A percentile compares a stretch with the other conserved stretches of the same genome.
These are phyloP conservation scores for Darksidea phi DNA, from an alignment of 495 filamentous ascomycete species.

Conservation along the genomic window DNA sequence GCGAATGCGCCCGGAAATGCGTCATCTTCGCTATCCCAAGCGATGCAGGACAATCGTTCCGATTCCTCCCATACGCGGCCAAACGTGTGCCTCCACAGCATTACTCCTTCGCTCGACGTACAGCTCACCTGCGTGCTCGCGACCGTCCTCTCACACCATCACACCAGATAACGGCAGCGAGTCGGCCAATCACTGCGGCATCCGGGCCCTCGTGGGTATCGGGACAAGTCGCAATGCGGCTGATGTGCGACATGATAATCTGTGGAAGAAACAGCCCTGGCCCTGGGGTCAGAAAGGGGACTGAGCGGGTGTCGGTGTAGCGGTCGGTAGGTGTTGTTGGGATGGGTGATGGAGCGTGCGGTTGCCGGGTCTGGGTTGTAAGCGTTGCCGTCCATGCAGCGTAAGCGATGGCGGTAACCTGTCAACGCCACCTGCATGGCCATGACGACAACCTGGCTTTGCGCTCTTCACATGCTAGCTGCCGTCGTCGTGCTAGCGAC, in stretches of 20 bases:
- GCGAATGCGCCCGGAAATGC: too few relatives aligned
- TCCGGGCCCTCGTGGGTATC: conserved; percentile 21
- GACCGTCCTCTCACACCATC: not conserved
- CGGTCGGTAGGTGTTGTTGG: not conserved
- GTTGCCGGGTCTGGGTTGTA: not conserved
- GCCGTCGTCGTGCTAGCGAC: too few relatives aligned
- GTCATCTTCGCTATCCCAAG: not conserved
- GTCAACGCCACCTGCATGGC: not conserved
- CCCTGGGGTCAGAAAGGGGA: not conserved
- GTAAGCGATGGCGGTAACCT: not conserved
- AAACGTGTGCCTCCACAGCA: not conserved
- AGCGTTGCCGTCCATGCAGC: not conserved
- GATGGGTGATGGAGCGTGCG: not conserved
- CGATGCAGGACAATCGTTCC: not conserved
- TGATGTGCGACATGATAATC: conserved; percentile 20
- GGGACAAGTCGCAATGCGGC: conserved; percentile 27
- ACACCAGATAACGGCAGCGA: conserved; percentile 6
- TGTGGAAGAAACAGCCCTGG: not conserved
- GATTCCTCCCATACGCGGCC: not conserved
- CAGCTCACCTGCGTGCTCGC: not conserved
- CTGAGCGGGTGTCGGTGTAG: not conserved
- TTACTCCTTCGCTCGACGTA: conserved; percentile 2
- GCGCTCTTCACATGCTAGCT: too few relatives aligned
- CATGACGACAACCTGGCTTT: too few relatives aligned
- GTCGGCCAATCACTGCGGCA: conserved; percentile 13